Percentiles rank a stretch among this genome's conserved stretches.
Evolutionary conservation across 176 grass and related monocot genomes (phyloP).

Genomic region (Cenchrus americanus): DNA sequence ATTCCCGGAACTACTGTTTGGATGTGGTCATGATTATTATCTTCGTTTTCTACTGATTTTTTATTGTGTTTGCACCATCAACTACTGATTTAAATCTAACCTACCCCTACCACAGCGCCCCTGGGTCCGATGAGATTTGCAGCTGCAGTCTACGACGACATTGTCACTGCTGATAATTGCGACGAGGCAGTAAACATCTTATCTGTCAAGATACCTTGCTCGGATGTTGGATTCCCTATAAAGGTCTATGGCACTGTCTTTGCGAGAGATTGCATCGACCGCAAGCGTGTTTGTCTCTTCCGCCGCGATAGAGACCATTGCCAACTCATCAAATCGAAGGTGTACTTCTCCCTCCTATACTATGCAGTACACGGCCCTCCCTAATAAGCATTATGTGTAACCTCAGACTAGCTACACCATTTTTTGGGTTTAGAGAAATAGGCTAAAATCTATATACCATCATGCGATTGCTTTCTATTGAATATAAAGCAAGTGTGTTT

Average conservation of each 20-base stretch:
- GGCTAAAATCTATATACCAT: too few relatives aligned
- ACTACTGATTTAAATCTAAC: background rate
- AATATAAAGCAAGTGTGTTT: too few relatives aligned
- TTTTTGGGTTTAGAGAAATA: too few relatives aligned
- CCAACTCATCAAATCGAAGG: background rate
- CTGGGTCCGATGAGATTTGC: background rate
- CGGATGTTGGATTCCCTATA: background rate
- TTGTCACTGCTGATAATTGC: background rate
- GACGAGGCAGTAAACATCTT: background rate
- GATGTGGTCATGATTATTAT: too few relatives aligned
- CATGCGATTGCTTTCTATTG: too few relatives aligned
- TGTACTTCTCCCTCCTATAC: background rate
- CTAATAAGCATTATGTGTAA: too few relatives aligned
- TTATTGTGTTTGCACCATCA: too few relatives aligned
- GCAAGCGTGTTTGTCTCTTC: background rate
- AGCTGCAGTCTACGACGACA: too few relatives aligned
- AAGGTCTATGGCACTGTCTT: background rate
- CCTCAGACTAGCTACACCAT: too few relatives aligned
- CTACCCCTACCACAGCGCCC: background rate
- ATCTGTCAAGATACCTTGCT: background rate
- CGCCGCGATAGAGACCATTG: background rate
- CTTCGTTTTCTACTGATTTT: too few relatives aligned
- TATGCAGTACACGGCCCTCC: background rate
- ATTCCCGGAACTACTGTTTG: too few relatives aligned
- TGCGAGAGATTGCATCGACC: background rate